Evolutionary conservation across 2,329 filamentous ascomycete species (phyloP), one percentile per base, ranked within the genome.

Genomic region (Helotiales sp.): DNA sequence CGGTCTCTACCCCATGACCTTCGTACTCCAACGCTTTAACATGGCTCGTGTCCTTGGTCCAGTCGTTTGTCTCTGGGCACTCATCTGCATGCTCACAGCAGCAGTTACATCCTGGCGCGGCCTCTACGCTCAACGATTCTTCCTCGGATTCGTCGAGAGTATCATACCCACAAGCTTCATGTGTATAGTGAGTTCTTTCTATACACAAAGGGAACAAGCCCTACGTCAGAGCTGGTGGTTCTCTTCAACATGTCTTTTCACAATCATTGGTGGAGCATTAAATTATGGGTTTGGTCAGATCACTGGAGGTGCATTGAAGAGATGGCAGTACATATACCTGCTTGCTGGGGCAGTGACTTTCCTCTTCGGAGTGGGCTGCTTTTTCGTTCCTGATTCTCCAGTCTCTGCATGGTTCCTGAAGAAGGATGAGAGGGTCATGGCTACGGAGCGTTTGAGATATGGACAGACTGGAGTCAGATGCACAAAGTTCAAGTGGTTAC

Each of bases 291-390:
- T 89, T 66, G 85, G 83, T 0, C 85, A 88, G 69, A 83, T 89
- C 49, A 73, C 68, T 0, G 75, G 78, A 1, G 83, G 82, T 0
- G 68, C 72, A 0, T 72, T 89, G 40, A 79, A 76, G 40, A 74
- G 80, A 3, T 91, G 87, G 87, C 86, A 89, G 73, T 89, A 88
- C 65, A 86, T 90, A 58, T 90, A 89, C 68, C 75, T 90, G 13
- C 74, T 89, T 17, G 85, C 85, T 0, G 86, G 86, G 0, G 76
- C 75, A 0, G 66, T 89, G 50, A 89, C 87, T 0, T 81, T 88
- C 34, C 47, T 87, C 0, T 89, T 88, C 63, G 87, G 86, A 0
- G 55, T 86, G 0, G 78, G 80, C 67, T 90, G 87, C 71, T 88
- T 89, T 64, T 75, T 77, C 8, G 75, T 89, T 52, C 88, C 89